These are phyloP conservation scores for Lipomyces yarrowii DNA, from an alignment of 1,139 yeast genomes.

Conservation along the genomic window DNA sequence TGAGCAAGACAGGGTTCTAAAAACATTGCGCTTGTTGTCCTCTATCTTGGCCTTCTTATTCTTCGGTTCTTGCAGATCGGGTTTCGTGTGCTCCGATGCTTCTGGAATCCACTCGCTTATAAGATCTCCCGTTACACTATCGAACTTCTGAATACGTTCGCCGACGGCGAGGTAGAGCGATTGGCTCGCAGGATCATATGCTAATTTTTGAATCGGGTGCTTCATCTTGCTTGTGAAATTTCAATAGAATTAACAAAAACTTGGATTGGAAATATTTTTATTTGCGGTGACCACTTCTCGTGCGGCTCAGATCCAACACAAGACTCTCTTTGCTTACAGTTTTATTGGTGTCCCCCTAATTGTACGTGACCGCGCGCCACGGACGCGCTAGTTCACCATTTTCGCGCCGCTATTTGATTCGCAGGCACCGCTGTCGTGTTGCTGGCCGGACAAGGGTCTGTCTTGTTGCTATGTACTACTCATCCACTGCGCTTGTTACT, in stretches of 20 bases:
- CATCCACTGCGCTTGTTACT: background rate
- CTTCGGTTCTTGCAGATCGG: slow-evolving; percentile 63
- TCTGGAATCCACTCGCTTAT: slow-evolving; percentile 74
- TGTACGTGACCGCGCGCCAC: background rate
- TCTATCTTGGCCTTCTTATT: slow-evolving; percentile 66
- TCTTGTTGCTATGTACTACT: background rate
- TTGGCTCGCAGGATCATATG: slow-evolving; percentile 6
- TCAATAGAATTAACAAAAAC: too few species aligned
- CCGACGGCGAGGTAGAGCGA: slow-evolving; percentile 14
- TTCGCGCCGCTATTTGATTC: background rate
- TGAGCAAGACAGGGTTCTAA: slow-evolving; percentile 62
- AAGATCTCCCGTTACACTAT: slow-evolving; percentile 12
- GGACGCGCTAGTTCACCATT: background rate
- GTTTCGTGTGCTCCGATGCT: slow-evolving; percentile 45
- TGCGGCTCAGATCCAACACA: background rate
- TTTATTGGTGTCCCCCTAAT: background rate
- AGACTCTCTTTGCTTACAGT: background rate
- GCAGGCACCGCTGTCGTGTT: background rate
- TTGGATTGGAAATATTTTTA: too few species aligned
- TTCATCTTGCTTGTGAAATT: slow-evolving; percentile 14
- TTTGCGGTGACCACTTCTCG: background rate
- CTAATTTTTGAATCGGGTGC: slow-evolving; percentile 27
- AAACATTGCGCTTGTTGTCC: slow-evolving; percentile 72
- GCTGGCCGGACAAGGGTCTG: background rate
- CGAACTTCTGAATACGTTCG: slow-evolving; percentile 18